phyloP scores from a whole-genome alignment of 306 rosid genomes.

The Dryas drummondii region DNA sequence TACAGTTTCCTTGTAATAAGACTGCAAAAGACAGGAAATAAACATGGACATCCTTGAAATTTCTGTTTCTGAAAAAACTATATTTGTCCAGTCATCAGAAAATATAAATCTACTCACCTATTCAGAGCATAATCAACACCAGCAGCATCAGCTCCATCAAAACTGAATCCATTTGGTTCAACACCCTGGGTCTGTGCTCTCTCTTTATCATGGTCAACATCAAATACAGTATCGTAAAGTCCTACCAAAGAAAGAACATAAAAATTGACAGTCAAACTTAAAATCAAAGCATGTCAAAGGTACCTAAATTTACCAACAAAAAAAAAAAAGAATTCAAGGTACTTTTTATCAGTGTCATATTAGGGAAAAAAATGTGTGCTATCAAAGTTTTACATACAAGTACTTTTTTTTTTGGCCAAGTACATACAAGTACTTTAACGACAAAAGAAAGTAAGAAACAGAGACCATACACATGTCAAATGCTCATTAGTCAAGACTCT shows the following conservation, averaged over 20 bases:
- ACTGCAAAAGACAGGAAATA: no score
- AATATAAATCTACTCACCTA: slow-evolving; percentile 48
- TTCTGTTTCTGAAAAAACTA: neutral
- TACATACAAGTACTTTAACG: neutral
- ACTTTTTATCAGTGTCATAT: neutral
- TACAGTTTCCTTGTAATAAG: no score
- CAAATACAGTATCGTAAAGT: slow-evolving; percentile 85
- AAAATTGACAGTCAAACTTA: neutral
- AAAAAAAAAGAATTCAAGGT: neutral
- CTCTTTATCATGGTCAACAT: slow-evolving; percentile 72
- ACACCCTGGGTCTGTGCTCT: slow-evolving; percentile 81
- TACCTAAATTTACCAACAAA: no score
- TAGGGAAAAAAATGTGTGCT: neutral
- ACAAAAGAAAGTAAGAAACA: neutral
- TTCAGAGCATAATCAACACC: slow-evolving; percentile 93
- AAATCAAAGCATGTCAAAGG: neutral
- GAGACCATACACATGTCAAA: neutral
- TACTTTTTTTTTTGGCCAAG: no score
- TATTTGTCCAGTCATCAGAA: neutral
- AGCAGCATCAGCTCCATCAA: slow-evolving; percentile 85
- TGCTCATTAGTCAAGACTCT: neutral
- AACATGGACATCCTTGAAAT: neutral
- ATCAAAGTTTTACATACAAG: neutral
- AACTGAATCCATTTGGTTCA: slow-evolving; percentile 87
- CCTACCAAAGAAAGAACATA: slow-evolving; percentile 44